Conservation (phyloP, 441 rosid genomes). For the Populus trichocarpa region DNA sequence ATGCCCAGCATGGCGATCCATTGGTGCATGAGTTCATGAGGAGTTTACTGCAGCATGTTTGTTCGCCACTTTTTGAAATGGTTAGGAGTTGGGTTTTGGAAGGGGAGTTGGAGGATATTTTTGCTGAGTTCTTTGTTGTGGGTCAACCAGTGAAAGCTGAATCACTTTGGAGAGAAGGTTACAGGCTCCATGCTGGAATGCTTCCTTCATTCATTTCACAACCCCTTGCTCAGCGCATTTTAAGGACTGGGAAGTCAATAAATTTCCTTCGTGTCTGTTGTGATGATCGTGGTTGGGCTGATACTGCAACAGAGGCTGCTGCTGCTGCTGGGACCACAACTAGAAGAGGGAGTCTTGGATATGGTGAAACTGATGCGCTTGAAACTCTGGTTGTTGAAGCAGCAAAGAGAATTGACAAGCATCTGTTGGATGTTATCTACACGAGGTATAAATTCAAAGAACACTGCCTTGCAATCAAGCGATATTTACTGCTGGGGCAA, state of each 20-base stretch:
- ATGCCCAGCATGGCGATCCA: conserved; percentile 90
- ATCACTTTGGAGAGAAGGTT: conserved; percentile 97
- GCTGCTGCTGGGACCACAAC: conserved; percentile 90
- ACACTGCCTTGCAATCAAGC: conserved; percentile 96
- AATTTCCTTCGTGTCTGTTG: conserved; percentile 95
- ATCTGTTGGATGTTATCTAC: conserved; percentile 78
- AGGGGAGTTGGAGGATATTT: conserved; percentile 92
- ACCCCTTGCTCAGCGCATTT: conserved; percentile 78
- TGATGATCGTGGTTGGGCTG: conserved; percentile 92
- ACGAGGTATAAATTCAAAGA: conserved; percentile 79
- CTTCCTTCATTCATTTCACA: conserved; percentile 87
- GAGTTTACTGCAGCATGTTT: conserved; percentile 68
- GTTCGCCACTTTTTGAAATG: conserved; percentile 94
- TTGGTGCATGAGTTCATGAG: conserved; percentile 84
- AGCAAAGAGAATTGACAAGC: conserved; percentile 93
- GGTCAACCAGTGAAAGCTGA: conserved; percentile 90
- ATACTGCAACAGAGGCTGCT: conserved; percentile 84
- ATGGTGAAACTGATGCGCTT: conserved; percentile 92
- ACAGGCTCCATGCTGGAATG: conserved; percentile 79
- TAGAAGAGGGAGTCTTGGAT: conserved; percentile 82
- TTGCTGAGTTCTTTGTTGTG: conserved; percentile 78
- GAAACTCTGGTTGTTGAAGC: conserved; percentile 85
- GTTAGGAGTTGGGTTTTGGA: conserved; percentile 98
- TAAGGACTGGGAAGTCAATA: conserved; percentile 93
- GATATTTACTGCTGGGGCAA: conserved; percentile 88